Evolutionary conservation across 2,329 filamentous ascomycete genomes (phyloP).

Genomic region (Fusarium ramigenum): DNA sequence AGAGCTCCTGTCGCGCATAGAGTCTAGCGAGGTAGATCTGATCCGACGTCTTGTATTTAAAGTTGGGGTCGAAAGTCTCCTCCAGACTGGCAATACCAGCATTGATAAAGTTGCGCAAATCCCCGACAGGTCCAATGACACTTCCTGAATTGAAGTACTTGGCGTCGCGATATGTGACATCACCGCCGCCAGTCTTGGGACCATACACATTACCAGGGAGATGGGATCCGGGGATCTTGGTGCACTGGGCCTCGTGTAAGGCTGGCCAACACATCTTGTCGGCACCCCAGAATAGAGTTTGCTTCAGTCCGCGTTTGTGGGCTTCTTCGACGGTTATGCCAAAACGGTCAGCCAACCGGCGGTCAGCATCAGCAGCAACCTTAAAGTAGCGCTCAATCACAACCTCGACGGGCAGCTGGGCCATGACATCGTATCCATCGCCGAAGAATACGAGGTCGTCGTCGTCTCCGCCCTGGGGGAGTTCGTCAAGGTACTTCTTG

Average conservation of each 20-base stretch:
- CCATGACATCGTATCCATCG: conserved; percentile 71
- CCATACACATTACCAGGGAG: conserved; percentile 49
- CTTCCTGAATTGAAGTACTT: conserved; percentile 59
- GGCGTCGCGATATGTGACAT: conserved; percentile 46
- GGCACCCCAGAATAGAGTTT: conserved; percentile 55
- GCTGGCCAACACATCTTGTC: conserved; percentile 50
- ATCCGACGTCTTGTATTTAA: conserved; percentile 43
- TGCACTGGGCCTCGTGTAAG: conserved; percentile 50
- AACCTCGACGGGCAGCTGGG: conserved; percentile 71
- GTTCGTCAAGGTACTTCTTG: conserved; percentile 52
- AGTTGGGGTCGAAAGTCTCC: conserved; percentile 46
- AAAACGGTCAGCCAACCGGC: conserved; percentile 59
- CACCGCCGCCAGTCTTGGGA: conserved; percentile 46
- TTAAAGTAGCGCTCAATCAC: conserved; percentile 70
- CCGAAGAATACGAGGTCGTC: conserved; percentile 71
- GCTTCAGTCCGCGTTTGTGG: conserved; percentile 45
- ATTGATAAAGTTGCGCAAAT: conserved; percentile 42
- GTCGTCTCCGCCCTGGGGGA: conserved; percentile 48
- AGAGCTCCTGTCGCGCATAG: conserved; percentile 55
- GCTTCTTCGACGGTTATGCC: conserved; percentile 49
- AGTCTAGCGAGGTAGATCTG: conserved; percentile 53
- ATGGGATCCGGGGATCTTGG: conserved; percentile 50
- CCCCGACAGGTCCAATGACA: conserved; percentile 52
- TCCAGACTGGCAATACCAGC: conserved; percentile 45
- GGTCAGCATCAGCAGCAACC: conserved; percentile 62